phyloP scores from a whole-genome alignment of 495 filamentous ascomycete species.

The Penicillium antarcticum region DNA sequence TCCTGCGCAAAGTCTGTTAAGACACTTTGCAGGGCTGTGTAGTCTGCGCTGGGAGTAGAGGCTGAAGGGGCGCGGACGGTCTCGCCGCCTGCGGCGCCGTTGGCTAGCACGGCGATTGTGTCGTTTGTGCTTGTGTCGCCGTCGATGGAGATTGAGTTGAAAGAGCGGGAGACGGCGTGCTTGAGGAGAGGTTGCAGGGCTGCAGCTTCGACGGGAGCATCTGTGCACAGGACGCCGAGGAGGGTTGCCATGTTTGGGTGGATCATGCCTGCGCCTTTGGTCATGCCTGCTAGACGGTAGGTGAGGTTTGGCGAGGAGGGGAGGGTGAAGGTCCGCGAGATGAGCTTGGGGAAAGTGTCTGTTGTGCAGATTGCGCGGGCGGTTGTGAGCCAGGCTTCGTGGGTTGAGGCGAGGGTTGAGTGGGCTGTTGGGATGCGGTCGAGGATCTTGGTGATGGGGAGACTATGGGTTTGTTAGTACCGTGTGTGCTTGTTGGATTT shows the following conservation, averaged over 20 bases:
- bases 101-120: slow-evolving; percentile 89
- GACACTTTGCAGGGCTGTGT: slow-evolving; percentile 59
- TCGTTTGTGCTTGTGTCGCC: slow-evolving; percentile 97
- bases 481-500: background rate
- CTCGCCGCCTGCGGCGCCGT: slow-evolving; percentile 82
- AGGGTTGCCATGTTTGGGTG: slow-evolving; percentile 99
- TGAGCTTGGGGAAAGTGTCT: slow-evolving; percentile 97
- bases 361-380: slow-evolving; percentile 97
- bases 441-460: slow-evolving; percentile 90
- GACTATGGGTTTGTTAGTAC: slow-evolving; percentile 33
- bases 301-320: slow-evolving; percentile 69
- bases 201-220: slow-evolving; percentile 72
- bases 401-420: slow-evolving; percentile 62
- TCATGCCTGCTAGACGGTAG: slow-evolving; percentile 90
- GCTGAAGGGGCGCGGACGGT: slow-evolving; percentile 38
- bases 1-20: slow-evolving; percentile 76
- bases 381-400: slow-evolving; percentile 80
- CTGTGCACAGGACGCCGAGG: slow-evolving; percentile 89
- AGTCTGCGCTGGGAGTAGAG: slow-evolving; percentile 56
- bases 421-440: slow-evolving; percentile 74
- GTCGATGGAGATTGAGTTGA: slow-evolving; percentile 97
- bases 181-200: slow-evolving; percentile 68
- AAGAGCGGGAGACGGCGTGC: slow-evolving; percentile 75
- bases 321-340: slow-evolving; percentile 78
- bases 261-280: slow-evolving; percentile 99